Percentiles rank a stretch among this genome's conserved stretches.
These are phyloP conservation scores for Boletus albobrunnescens DNA, from an alignment of 1,284 basidiomycete species.

Conservation along the genomic window DNA sequence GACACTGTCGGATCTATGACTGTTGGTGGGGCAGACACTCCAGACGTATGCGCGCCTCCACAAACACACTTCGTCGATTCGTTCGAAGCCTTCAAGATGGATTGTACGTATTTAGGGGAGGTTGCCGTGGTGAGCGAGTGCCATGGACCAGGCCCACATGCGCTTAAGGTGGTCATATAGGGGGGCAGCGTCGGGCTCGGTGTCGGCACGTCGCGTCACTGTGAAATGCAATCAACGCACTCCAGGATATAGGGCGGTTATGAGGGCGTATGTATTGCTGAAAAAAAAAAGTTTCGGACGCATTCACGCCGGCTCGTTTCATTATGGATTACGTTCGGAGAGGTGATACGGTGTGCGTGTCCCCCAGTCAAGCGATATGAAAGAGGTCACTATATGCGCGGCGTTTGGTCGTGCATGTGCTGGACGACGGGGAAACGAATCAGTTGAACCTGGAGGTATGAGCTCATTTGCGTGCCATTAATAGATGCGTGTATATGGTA, in stretches of 20 bases:
- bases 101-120: background rate
- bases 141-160: background rate
- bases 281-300: background rate
- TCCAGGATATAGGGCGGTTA: background rate
- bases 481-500: background rate
- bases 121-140: slow-evolving; percentile 14
- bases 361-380: slow-evolving; percentile 1
- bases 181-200: background rate
- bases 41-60: background rate
- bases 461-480: slow-evolving; percentile 3
- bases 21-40: background rate
- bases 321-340: slow-evolving; percentile 12
- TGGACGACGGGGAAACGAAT: too few species aligned
- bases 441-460: slow-evolving; percentile 1
- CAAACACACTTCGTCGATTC: background rate
- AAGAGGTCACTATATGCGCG: background rate
- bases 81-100: background rate
- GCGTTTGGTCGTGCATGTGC: too few species aligned
- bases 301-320: slow-evolving; percentile 6
- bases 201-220: slow-evolving; percentile 2
- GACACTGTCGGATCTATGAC: slow-evolving; percentile 8
- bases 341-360: background rate
- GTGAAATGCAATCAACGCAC: too few species aligned
- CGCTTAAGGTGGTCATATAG: slow-evolving; percentile 5
- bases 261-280: background rate